Evolutionary conservation across 163 green algal species (phyloP).

Genomic region (Scenedesmus sp.): DNA sequence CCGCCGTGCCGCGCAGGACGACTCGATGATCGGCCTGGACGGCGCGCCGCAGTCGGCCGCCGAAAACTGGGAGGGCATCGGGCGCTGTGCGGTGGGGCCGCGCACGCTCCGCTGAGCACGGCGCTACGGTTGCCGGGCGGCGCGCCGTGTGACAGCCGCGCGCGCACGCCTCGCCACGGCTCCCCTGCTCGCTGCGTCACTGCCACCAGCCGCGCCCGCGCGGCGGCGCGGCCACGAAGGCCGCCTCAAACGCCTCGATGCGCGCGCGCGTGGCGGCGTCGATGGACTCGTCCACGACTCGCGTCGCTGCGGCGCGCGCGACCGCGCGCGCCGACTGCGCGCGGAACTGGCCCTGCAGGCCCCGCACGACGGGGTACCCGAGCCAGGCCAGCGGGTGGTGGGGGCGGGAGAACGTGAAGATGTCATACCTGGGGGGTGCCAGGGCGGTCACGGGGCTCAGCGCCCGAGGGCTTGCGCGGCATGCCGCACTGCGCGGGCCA

Average conservation of each 20-base stretch:
- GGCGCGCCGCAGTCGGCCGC: constrained; percentile 2
- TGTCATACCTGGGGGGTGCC: constrained; percentile 37
- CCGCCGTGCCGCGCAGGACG: constrained; percentile 20
- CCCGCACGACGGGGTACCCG: constrained; percentile 70
- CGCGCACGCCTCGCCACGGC: no score
- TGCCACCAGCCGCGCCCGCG: no score
- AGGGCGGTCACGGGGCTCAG: no score
- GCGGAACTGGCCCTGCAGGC: constrained; percentile 74
- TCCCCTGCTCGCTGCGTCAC: no score
- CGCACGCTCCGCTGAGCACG: background rate
- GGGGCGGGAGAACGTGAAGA: constrained; percentile 70
- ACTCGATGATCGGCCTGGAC: constrained; percentile 29
- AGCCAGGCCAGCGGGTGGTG: constrained; percentile 65
- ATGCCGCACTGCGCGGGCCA: no score
- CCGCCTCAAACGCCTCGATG: background rate
- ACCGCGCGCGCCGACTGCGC: constrained; percentile 61
- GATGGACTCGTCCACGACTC: constrained; percentile 3
- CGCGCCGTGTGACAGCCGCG: no score
- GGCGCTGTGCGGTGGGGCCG: constrained; percentile 18
- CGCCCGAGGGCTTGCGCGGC: no score
- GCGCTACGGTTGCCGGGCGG: no score
- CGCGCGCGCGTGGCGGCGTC: constrained; percentile 10
- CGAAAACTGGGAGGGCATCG: constrained; percentile 35
- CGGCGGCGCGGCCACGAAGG: background rate
- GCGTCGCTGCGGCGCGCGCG: constrained; percentile 26